Base-by-base conservation (phyloP, 805 yeast genomes). In the Sugiyamaella mastotermitis region DNA sequence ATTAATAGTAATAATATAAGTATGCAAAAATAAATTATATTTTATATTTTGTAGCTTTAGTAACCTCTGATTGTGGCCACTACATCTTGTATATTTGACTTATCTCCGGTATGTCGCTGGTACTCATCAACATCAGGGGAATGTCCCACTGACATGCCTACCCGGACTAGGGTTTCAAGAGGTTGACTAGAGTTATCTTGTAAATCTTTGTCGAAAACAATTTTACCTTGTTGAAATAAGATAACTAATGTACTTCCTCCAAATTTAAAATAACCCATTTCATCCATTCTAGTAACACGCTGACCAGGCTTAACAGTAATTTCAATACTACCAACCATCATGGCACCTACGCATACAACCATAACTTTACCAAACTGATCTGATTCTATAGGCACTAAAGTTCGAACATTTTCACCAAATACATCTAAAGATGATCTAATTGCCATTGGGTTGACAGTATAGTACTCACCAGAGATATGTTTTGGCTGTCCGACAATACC, bases 391-490 rank as follows among this genome's bases (percentile, higher is more conserved):
- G 95, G 87, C 2, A 88, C 68, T 1, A 87, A 63, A 3, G 80
- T 79, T 27, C 97, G 69, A 1, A 84, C 78, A 52, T 90, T 90
- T 51, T 88, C 97, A 6, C 97, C 95, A 61, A 76, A 92, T 1
- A 90, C 97, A 58, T 90, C 97, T 40, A 90, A 62, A 8, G 76
- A 74, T 2, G 94, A 83, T 40, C 97, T 62, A 23, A 92, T 74
- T 0, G 97, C 97, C 97, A 90, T 90, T 1, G 97, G 97, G 53
- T 90, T 90, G 14, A 90, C 98, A 0, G 97, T 90, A 57, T 85
- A 90, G 57, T 90, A 90, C 52, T 87, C 92, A 1, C 97, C 98
- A 24, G 78, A 82, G 22, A 90, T 82, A 48, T 67, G 71, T 33
- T 67, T 67, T 11, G 90, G 79, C 41, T 74, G 68, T 1, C 83